phyloP scores from a whole-genome alignment of 2,329 filamentous ascomycete species.

The Sclerotinia sclerotiorum region DNA sequence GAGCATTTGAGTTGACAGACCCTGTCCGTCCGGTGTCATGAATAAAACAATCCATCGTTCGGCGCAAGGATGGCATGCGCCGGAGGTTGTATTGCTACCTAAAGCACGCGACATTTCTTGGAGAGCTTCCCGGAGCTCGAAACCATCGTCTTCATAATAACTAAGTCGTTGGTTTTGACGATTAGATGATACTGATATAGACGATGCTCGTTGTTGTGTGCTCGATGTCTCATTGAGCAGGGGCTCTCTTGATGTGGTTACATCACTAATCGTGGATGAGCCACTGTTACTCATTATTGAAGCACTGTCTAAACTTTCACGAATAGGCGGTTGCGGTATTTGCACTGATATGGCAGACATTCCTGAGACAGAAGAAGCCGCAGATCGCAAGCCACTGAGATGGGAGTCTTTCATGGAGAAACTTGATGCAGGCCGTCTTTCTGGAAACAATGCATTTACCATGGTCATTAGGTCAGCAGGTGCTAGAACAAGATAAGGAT shows the following conservation, averaged over 20 bases:
- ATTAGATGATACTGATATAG: slow-evolving; percentile 46
- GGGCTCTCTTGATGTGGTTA: slow-evolving; percentile 64
- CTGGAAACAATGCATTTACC: slow-evolving; percentile 81
- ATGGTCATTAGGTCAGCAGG: slow-evolving; percentile 77
- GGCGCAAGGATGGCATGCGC: slow-evolving; percentile 73
- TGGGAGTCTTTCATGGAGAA: slow-evolving; percentile 49
- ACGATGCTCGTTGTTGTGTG: slow-evolving; percentile 55
- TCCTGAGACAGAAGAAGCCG: slow-evolving; percentile 65
- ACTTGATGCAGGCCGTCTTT: slow-evolving; percentile 62
- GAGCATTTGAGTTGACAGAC: slow-evolving; percentile 68
- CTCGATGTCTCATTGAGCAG: slow-evolving; percentile 56
- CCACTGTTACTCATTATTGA: slow-evolving; percentile 72
- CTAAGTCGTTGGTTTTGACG: slow-evolving; percentile 48
- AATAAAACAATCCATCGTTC: slow-evolving; percentile 84
- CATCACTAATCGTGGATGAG: slow-evolving; percentile 70
- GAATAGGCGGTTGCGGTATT: slow-evolving; percentile 61
- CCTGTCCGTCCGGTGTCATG: slow-evolving; percentile 69
- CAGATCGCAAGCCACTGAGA: slow-evolving; percentile 63
- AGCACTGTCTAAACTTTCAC: slow-evolving; percentile 58
- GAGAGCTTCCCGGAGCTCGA: slow-evolving; percentile 64
- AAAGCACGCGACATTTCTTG: slow-evolving; percentile 69
- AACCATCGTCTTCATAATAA: slow-evolving; percentile 64
- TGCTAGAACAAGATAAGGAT: slow-evolving; percentile 77
- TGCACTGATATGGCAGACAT: slow-evolving; percentile 67
- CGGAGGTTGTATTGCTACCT: slow-evolving; percentile 63